Base-by-base conservation (phyloP, 2,329 filamentous ascomycete genomes). In the Podosphaera fusca region DNA sequence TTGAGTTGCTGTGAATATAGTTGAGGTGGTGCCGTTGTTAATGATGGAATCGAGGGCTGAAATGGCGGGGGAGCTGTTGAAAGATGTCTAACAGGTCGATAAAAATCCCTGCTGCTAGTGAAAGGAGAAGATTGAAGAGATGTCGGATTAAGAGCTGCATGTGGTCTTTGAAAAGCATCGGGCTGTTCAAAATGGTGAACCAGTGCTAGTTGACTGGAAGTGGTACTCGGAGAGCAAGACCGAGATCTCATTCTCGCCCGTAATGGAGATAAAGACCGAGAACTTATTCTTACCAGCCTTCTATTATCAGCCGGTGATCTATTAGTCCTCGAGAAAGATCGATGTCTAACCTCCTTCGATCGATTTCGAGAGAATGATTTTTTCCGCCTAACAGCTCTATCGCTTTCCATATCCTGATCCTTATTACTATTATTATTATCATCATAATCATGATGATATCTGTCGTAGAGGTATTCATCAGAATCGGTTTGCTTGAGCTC, bases 191-290 rank as follows among this genome's bases (percentile, higher is more conserved):
- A 59, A 14, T 61, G 52, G 51, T 65, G 64, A 7, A 50, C 59
- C 55, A 57, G 57, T 14, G 62, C 59, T 8, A 61, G 56, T 53
- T 63, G 63, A 54, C 59, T 64, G 35, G 64, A 63, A 12, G 65
- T 65, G 21, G 62, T 51, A 29, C 62, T 64, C 35, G 66, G 65
- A n/a, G 65, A 67, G 49, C 61, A 58, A 31, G 64, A 46, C n/a
- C 64, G 65, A 35, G 64, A 64, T 2, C 58, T 56, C 4, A 58
- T 10, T 54, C 56, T 61, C 7, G 61, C 63, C 2, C 21, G 12
- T 12, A 21, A 21, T 21, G 66, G 65, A n/a, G 65, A 67, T 49
- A 61, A 58, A 31, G 64, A 46, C n/a, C 64, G 65, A 35, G 64
- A 64, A 3, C 58, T 56, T 6, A 58, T 10, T 54, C 56, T 61